These are phyloP conservation scores for Solanum tarijense DNA, from an alignment of 257 asterid genomes.

Conservation along the genomic window DNA sequence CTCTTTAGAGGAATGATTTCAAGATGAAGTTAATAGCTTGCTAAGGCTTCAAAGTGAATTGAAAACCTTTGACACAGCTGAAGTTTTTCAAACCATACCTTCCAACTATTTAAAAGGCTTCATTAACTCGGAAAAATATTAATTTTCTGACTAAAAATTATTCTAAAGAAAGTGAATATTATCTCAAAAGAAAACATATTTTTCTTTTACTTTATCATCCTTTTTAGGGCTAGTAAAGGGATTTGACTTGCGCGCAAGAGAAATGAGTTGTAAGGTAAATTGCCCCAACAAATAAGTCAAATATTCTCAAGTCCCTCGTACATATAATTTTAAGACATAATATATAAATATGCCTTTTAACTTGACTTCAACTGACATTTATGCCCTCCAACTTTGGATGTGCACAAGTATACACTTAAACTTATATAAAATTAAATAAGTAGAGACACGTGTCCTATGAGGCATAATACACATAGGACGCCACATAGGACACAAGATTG, in stretches of 20 bases:
- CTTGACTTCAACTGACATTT: too few relatives aligned
- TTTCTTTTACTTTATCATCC: not conserved
- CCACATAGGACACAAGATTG: too few relatives aligned
- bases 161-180: not conserved
- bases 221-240: not conserved
- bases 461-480: not conserved
- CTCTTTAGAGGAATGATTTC: not conserved
- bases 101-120: not conserved
- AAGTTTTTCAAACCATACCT: not conserved
- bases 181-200: not conserved
- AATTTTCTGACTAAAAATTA: not conserved
- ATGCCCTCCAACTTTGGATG: rapidly evolving
- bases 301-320: too few relatives aligned
- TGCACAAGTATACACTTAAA: too few relatives aligned
- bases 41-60: not conserved
- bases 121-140: not conserved
- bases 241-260: not conserved
- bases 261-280: not conserved
- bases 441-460: not conserved
- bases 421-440: too few relatives aligned
- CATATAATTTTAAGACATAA: too few relatives aligned
- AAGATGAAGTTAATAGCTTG: not conserved
- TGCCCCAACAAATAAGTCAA: not conserved
- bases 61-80: not conserved
- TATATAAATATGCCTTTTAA: too few relatives aligned